These are phyloP conservation scores for Tranzscheliella williamsii DNA, from an alignment of 1,284 basidiomycete genomes.

Conservation along the genomic window DNA sequence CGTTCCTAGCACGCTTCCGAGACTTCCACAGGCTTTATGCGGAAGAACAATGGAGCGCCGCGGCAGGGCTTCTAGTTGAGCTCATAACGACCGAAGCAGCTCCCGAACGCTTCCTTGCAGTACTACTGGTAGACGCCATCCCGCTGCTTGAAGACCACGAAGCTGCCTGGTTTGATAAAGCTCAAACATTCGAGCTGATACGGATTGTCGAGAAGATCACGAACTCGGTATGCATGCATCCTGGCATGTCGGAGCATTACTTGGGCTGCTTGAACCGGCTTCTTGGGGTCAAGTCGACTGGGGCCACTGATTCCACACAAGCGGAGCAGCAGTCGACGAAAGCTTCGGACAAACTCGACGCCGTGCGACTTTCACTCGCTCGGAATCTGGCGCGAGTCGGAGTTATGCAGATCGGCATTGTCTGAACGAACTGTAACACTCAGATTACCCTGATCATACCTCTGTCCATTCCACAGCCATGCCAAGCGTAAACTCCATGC, in stretches of 20 bases:
- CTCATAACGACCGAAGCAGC: constrained; percentile 53
- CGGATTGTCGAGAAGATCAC: constrained; percentile 52
- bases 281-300: constrained; percentile 9
- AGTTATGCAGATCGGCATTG: constrained; percentile 30
- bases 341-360: constrained; percentile 40
- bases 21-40: constrained; percentile 53
- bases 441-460: too few relatives aligned
- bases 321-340: constrained; percentile 5
- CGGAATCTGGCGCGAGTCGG: constrained; percentile 42
- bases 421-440: neutral
- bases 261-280: constrained; percentile 42
- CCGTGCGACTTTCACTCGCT: constrained; percentile 40
- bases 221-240: constrained; percentile 27
- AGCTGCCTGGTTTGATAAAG: constrained; percentile 40
- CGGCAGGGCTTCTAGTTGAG: constrained; percentile 48
- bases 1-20: constrained; percentile 55
- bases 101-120: constrained; percentile 53
- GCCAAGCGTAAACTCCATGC: too few relatives aligned
- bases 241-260: constrained; percentile 43
- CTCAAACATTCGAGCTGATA: constrained; percentile 53
- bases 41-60: constrained; percentile 32
- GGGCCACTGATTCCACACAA: neutral
- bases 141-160: constrained; percentile 44
- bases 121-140: constrained; percentile 54
- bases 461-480: too few relatives aligned